Base-by-base conservation (phyloP, 202 grass and related monocot genomes). In the Zoysia matrella region DNA sequence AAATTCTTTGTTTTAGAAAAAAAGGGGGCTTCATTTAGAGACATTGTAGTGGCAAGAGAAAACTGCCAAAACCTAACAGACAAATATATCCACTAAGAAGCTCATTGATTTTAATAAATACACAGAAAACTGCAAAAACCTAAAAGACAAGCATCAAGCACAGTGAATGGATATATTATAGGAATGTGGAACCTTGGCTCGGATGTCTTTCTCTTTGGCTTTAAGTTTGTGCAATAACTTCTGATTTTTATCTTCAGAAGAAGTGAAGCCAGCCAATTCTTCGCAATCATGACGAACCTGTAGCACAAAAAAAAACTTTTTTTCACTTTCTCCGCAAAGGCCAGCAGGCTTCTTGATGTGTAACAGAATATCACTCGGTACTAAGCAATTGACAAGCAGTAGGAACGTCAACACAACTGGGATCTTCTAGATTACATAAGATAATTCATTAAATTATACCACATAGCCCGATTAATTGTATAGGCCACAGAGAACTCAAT, bases 281-380 rank as follows among this genome's bases (percentile, higher is more conserved):
- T 94, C 86, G 73, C 95, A 98, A 61, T 91, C 90, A 78, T 55
- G 88, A 70, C 84, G 84, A 58, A 98, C 90, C 95, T 94, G 86
- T 60, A 75, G 83, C 16, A 57, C 18, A 87, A 62, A 12, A 61
- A 0, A 18, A 54, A 4, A 36, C 30, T 36, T 36, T 36, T 47
- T 18, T 81, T 71, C 78, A 43, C 10, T n/a, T 47, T 45, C 54
- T 68, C 66, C 0, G 0, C 4, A 75, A 60, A 56, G 46, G 8
- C n/a, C 52, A 40, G 52, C 4, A 41, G 55, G 43, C 41, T 61
- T 61, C 46, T 9, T 58, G 47, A 3, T 44, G 60, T 76, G 13
- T 22, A 49, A 56, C 8, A 46, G 43, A 55, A 63, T 44, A 41
- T 65, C 15, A 74, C 42, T 52, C 52, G 48, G n/a, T 22, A 13